Conservation (phyloP, 129 eudicot genomes). For the Lonicera japonica region DNA sequence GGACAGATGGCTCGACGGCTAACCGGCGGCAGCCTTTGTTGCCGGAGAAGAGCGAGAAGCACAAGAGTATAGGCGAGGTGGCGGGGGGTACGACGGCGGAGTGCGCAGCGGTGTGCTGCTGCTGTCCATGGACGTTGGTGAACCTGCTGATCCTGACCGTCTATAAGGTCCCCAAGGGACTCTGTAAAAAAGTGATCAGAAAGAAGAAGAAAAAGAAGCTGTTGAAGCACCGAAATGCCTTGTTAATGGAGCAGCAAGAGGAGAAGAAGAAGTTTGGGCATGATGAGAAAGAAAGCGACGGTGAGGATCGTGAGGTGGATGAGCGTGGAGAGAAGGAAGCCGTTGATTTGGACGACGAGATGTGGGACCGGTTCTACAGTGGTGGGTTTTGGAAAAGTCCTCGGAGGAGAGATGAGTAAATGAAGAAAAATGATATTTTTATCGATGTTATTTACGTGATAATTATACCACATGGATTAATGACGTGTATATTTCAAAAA, state of each 20-base stretch:
- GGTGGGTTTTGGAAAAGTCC: conserved; percentile 18
- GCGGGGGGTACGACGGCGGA: conserved; percentile 35
- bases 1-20: background rate
- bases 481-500: too few species aligned
- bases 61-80: conserved; percentile 15
- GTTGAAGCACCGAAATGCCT: background rate
- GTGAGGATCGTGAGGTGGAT: background rate
- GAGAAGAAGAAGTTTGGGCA: background rate
- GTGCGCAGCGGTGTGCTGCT: conserved; percentile 31
- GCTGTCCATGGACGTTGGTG: conserved; percentile 21
- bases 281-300: background rate
- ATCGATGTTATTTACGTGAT: too few species aligned
- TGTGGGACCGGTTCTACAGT: conserved; percentile 9
- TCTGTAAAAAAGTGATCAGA: conserved; percentile 13
- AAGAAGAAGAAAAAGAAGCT: background rate
- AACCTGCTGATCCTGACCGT: conserved; percentile 19
- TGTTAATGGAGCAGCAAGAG: background rate
- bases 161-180: conserved; percentile 21
- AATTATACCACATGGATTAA: too few species aligned
- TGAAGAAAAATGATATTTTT: too few species aligned
- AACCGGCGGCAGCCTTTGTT: background rate
- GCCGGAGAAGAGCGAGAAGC: background rate
- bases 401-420: background rate
- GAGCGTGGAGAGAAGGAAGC: background rate
- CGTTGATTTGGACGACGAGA: background rate